Percentiles rank a stretch among this genome's conserved stretches.
These are phyloP conservation scores for Xylaria intraflava DNA, from an alignment of 495 filamentous ascomycete species.

Conservation along the genomic window DNA sequence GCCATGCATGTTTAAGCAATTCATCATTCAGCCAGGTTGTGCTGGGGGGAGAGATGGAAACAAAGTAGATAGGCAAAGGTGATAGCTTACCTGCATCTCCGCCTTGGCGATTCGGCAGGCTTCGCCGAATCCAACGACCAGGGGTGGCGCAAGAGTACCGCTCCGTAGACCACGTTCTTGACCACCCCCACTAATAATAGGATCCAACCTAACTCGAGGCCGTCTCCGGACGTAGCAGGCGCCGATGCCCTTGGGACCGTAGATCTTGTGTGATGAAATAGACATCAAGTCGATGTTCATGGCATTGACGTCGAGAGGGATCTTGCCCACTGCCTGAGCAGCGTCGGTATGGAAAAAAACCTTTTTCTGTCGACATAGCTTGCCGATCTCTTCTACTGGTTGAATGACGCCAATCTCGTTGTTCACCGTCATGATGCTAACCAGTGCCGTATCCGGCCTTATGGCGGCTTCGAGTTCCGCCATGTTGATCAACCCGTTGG, in stretches of 20 bases:
- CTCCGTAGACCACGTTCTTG: conserved; percentile 92
- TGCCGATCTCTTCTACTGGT: conserved; percentile 87
- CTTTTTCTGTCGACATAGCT: conserved; percentile 83
- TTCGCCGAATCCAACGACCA: conserved; percentile 90
- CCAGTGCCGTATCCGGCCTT: conserved; percentile 80
- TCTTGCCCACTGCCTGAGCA: conserved; percentile 95
- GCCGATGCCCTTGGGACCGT: conserved; percentile 94
- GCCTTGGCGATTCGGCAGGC: conserved; percentile 85
- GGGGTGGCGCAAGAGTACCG: conserved; percentile 83
- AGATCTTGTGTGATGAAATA: conserved; percentile 98
- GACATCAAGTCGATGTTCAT: conserved; percentile 98
- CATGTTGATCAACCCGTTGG: conserved; percentile 76
- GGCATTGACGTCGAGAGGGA: conserved; percentile 90
- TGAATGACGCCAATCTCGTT: conserved; percentile 99
- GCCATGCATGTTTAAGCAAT: conserved; percentile 66
- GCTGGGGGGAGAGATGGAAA: neutral
- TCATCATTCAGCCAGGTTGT: conserved; percentile 45
- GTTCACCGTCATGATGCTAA: conserved; percentile 98
- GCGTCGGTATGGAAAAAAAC: conserved; percentile 98
- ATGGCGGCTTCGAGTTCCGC: conserved; percentile 85
- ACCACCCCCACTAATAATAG: conserved; percentile 91
- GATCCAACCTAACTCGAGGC: conserved; percentile 88
- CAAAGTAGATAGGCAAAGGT: neutral
- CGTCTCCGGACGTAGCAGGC: conserved; percentile 91
- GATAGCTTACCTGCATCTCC: conserved; percentile 71